Percentiles rank a stretch among this genome's conserved stretches.
Evolutionary conservation across 768 basidiomycete genomes (phyloP).

Genomic region (Lentinula aciculospora): DNA sequence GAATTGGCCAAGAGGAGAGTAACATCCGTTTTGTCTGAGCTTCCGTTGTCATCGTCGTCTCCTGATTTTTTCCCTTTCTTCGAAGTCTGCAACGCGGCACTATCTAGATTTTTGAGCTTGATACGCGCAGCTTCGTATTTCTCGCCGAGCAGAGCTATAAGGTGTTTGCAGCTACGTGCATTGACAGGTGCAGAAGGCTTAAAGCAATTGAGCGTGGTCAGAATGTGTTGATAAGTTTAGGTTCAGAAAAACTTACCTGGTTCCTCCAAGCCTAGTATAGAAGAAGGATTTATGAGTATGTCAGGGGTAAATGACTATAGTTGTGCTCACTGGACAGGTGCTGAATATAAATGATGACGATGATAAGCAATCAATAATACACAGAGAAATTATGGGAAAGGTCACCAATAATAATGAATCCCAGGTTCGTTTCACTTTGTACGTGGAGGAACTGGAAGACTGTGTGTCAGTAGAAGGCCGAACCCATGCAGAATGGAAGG

Average conservation of each 20-base stretch:
- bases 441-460: slow-evolving; percentile 8
- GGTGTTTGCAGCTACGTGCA: slow-evolving; percentile 45
- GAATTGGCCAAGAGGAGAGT: slow-evolving; percentile 49
- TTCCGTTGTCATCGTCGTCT: slow-evolving; percentile 24
- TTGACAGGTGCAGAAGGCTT: slow-evolving; percentile 32
- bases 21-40: slow-evolving; percentile 30
- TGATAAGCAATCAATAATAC: neutral
- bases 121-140: slow-evolving; percentile 41
- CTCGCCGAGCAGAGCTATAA: slow-evolving; percentile 37
- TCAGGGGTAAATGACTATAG: neutral
- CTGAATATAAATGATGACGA: slow-evolving; percentile 9
- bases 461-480: too few relatives aligned
- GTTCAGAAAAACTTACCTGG: slow-evolving; percentile 14
- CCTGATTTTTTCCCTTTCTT: slow-evolving; percentile 3
- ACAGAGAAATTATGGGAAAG: neutral
- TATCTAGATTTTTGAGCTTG: slow-evolving; percentile 35
- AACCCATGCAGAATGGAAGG: neutral
- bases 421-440: slow-evolving; percentile 25
- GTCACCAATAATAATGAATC: slow-evolving; percentile 41
- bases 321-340: slow-evolving; percentile 25
- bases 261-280: slow-evolving; percentile 27
- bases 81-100: slow-evolving; percentile 11
- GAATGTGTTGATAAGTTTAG: too few relatives aligned
- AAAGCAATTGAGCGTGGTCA: neutral
- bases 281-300: neutral